A percentile compares a stretch with the other conserved stretches of the same genome.
Evolutionary conservation across 2,329 filamentous ascomycete genomes (phyloP).

Genomic region (Aureobasidium sp.): DNA sequence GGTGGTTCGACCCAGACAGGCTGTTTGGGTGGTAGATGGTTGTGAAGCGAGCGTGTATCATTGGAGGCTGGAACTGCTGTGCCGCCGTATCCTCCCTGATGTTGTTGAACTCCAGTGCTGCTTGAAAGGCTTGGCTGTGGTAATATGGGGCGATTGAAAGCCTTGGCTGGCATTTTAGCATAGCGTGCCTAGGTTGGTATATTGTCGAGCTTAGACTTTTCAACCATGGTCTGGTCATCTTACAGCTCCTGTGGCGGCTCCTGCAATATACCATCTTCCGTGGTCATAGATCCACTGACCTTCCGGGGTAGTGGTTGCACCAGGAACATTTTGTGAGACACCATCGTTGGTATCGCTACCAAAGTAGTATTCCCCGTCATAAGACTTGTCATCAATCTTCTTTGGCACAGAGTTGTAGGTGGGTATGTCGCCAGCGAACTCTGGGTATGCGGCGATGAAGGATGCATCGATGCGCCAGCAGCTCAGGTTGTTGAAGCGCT

Average conservation of each 20-base stretch:
- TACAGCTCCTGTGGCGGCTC: background rate
- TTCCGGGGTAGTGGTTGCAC: background rate
- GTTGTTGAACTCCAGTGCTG: background rate
- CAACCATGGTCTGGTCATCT: background rate
- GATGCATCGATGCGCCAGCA: conserved; percentile 13
- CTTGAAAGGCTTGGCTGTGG: background rate
- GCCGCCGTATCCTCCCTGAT: too few relatives aligned
- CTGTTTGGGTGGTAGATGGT: background rate
- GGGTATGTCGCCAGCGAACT: conserved; percentile 14
- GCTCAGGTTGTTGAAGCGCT: conserved; percentile 12
- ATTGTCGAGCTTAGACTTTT: background rate
- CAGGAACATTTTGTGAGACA: background rate
- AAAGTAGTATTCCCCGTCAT: background rate
- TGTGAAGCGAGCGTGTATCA: too few relatives aligned
- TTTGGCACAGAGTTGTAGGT: conserved; percentile 12
- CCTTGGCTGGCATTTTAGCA: background rate
- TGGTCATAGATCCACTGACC: conserved; percentile 4
- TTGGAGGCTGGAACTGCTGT: too few relatives aligned
- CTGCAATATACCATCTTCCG: conserved; percentile 8
- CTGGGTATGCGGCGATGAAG: conserved; percentile 11
- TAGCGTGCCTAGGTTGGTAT: background rate
- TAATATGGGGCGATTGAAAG: background rate
- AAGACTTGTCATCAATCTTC: conserved; percentile 2
- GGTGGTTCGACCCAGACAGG: background rate
- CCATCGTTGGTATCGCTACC: background rate